phyloP scores from a whole-genome alignment of 169 alveolate species.

The Besnoitia besnoiti region DNA sequence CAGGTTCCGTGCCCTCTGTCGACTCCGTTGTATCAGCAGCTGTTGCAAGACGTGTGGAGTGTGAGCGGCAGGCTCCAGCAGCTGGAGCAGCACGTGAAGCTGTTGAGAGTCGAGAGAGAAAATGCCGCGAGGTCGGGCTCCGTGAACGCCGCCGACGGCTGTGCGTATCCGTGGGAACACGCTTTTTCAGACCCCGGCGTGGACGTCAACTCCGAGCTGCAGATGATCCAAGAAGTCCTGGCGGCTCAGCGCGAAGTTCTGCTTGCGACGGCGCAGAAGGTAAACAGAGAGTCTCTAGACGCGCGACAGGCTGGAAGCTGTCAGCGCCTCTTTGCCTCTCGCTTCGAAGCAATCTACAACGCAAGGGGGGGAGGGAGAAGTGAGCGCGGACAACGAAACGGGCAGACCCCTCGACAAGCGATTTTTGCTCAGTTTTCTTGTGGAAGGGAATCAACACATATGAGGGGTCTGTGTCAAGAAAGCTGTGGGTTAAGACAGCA shows the following conservation, averaged over 20 bases:
- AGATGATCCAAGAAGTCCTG: background rate
- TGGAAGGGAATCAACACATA: no score
- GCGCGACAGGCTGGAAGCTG: no score
- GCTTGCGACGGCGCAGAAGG: constrained; percentile 31
- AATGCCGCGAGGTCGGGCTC: background rate
- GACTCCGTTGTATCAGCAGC: constrained; percentile 25
- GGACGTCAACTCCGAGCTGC: constrained; percentile 1
- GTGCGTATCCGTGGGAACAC: background rate
- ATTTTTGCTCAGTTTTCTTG: no score
- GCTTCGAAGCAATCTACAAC: no score
- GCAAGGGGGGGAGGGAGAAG: no score
- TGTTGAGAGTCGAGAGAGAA: background rate
- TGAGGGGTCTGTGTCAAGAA: no score
- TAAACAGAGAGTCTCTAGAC: background rate
- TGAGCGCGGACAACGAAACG: no score
- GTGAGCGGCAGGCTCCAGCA: background rate
- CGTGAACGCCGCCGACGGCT: background rate
- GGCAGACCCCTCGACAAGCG: no score
- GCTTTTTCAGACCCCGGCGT: background rate
- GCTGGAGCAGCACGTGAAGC: constrained; percentile 30
- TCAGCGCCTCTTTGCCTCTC: no score
- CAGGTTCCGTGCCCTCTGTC: constrained; percentile 33
- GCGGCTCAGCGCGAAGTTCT: constrained; percentile 6
- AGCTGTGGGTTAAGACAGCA: no score
- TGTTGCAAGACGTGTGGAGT: background rate